Percentiles rank a stretch among this genome's conserved stretches.
phyloP scores from a whole-genome alignment of 2,329 filamentous ascomycete genomes.

The Periconia digitata region DNA sequence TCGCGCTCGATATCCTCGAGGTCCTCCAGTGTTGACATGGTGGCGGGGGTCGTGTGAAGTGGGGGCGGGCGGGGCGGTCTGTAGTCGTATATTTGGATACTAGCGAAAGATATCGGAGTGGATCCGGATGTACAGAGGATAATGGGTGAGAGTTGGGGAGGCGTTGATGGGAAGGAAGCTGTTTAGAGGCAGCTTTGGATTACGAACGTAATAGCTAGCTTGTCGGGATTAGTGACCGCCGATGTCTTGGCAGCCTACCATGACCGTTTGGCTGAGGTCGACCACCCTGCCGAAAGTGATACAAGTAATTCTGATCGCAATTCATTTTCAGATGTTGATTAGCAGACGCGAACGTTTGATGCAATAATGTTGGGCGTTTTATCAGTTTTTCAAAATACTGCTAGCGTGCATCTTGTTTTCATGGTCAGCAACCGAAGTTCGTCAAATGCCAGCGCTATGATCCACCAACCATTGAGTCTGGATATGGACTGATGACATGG shows the following conservation, averaged over 20 bases:
- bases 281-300: neutral
- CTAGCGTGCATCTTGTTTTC: too few relatives aligned
- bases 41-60: constrained; percentile 37
- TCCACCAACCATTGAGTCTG: too few relatives aligned
- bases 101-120: too few relatives aligned
- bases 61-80: neutral
- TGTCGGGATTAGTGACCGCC: neutral
- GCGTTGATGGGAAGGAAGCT: constrained; percentile 12
- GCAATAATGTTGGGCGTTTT: too few relatives aligned
- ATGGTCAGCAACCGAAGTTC: too few relatives aligned
- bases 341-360: too few relatives aligned
- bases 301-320: neutral
- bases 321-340: too few relatives aligned
- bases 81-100: neutral
- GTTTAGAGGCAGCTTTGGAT: constrained; percentile 39
- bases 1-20: constrained; percentile 85
- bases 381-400: too few relatives aligned
- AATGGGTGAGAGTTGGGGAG: constrained; percentile 10
- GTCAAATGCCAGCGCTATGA: too few relatives aligned
- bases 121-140: neutral
- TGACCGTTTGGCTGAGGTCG: neutral
- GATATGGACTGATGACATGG: too few relatives aligned
- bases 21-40: constrained; percentile 89
- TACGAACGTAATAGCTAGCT: constrained; percentile 22
- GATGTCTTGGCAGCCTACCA: neutral